Conservation (phyloP, 495 filamentous ascomycete species). For the Penicillium pulvis region DNA sequence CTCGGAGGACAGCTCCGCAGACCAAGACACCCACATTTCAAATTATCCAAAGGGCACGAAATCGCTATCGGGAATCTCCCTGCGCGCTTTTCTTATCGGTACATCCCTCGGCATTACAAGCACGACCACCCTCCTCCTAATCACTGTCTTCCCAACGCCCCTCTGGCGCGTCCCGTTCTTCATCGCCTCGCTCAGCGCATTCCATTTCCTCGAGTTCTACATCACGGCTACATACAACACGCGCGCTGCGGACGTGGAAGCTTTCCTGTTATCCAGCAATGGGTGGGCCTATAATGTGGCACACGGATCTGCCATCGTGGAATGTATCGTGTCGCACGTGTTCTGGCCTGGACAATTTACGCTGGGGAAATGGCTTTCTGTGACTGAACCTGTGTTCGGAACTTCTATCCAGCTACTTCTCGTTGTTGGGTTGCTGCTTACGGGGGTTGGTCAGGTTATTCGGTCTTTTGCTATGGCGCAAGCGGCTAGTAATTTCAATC, state of each 20-base stretch:
- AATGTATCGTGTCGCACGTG: constrained; percentile 62
- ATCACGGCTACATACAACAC: constrained; percentile 86
- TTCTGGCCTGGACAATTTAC: constrained; percentile 51
- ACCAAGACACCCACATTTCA: constrained; percentile 25
- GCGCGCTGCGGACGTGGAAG: constrained; percentile 61
- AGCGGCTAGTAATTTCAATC: constrained; percentile 90
- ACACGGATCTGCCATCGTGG: constrained; percentile 69
- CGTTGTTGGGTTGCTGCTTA: constrained; percentile 61
- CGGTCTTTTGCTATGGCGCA: constrained; percentile 83
- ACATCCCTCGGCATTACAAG: constrained; percentile 47
- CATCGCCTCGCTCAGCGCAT: constrained; percentile 69
- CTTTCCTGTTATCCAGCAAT: constrained; percentile 86
- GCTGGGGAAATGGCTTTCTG: constrained; percentile 29
- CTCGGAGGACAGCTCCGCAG: constrained; percentile 7
- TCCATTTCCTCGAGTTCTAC: constrained; percentile 97
- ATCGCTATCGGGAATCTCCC: constrained; percentile 77
- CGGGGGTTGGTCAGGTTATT: constrained; percentile 69
- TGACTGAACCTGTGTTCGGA: constrained; percentile 21
- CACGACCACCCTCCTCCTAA: constrained; percentile 43
- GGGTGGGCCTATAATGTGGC: constrained; percentile 84
- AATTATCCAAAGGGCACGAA: constrained; percentile 60
- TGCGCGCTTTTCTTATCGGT: constrained; percentile 68
- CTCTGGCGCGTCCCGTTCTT: constrained; percentile 89
- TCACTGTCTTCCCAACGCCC: constrained; percentile 37
- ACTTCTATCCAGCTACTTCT: constrained; percentile 28